Base-by-base conservation (phyloP, 208 protist genomes). In the Leishmania turanica region DNA sequence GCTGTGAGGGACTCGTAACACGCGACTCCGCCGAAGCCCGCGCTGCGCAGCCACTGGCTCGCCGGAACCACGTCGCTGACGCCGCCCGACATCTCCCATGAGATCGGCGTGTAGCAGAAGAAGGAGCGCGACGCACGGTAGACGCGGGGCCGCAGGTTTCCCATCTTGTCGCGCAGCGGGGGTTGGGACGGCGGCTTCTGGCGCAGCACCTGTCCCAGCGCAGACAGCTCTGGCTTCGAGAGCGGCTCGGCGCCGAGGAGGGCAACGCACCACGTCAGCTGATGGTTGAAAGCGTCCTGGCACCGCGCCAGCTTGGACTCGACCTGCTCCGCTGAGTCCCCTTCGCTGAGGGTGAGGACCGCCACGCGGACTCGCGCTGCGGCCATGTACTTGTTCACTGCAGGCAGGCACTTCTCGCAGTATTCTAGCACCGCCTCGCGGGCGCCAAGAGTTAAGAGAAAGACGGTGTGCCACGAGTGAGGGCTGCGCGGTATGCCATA, bases 221-320 rank as follows among this genome's bases (percentile, higher is more conserved):
- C 89, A 71, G 77, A 86, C 54, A 80, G 82, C 56, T 90, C 77
- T 17, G 53, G 64, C 34, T 80, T 87, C 34, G 75, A 71, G 74
- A 91, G 81, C 42, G 79, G 81, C 58, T 79, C 78, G 31, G 68
- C 27, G 47, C 88, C 85, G 47, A 94, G 78, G 11, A 97, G 80
- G 49, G 85, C 91, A 42, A 93, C 85, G 80, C 91, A 96, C 92
- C 92, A 96, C 53, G 87, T 86, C 3, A 92, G 79, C 24, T 82
- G 58, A 69, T 92, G 86, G 83, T 96, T 95, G 68, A 79, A 77
- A 5, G 80, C 40, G 70, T 96, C 92, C n/a, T 72, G 81, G 77
- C 92, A 96, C 34, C 85, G 89, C 47, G 84, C 73, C 62, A 97
- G 56, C 84, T 97, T 96, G 45, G 77, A 84, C 69, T 81, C 76